Conservation (phyloP, 495 filamentous ascomycete species). For the Collariella sp. region DNA sequence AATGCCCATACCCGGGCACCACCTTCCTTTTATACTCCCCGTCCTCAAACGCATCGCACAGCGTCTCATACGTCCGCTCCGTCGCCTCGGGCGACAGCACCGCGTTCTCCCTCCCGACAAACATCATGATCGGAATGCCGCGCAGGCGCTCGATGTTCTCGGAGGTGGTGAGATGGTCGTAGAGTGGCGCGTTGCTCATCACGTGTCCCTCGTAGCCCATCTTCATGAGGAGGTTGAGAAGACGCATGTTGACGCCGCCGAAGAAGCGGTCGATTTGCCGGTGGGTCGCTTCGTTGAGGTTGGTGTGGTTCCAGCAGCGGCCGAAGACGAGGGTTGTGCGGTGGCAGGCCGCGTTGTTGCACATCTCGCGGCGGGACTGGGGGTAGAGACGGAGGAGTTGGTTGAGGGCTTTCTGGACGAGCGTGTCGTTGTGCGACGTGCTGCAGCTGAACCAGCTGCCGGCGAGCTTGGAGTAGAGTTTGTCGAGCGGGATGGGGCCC, state of each 20-base stretch:
- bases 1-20: conserved; percentile 56
- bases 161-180: conserved; percentile 37
- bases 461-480: conserved; percentile 36
- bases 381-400: conserved; percentile 54
- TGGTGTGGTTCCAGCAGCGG: conserved; percentile 55
- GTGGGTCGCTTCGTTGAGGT: conserved; percentile 57
- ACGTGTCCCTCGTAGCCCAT: conserved; percentile 47
- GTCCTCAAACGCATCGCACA: conserved; percentile 44
- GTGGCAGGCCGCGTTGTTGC: conserved; percentile 54
- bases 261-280: conserved; percentile 54
- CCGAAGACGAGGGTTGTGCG: conserved; percentile 53
- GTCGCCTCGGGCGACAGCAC: conserved; percentile 53
- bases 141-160: conserved; percentile 44
- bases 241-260: conserved; percentile 51
- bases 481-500: conserved; percentile 37
- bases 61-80: conserved; percentile 46
- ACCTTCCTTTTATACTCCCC: conserved; percentile 45
- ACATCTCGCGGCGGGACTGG: conserved; percentile 47
- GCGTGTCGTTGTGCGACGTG: conserved; percentile 38
- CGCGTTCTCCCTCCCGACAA: conserved; percentile 51
- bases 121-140: conserved; percentile 50
- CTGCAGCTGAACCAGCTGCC: conserved; percentile 49
- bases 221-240: conserved; percentile 49
- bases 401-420: conserved; percentile 46
- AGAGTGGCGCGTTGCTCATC: conserved; percentile 42